phyloP scores from a whole-genome alignment of 495 filamentous ascomycete genomes.

The Neurospora intermedia region DNA sequence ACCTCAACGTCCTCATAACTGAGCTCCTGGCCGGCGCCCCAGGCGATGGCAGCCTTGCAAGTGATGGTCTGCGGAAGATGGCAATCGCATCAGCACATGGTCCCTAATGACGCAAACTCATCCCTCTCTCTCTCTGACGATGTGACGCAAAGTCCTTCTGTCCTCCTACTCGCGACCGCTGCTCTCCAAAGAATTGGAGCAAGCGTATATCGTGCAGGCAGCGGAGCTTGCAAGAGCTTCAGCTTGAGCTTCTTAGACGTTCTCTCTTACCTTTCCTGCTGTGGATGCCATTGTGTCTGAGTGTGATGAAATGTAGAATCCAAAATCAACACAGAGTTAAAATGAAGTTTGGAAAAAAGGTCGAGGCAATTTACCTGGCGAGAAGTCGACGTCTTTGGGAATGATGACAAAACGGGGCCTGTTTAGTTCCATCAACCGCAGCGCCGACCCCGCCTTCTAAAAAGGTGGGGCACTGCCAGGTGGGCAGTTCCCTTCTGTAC shows the following conservation, averaged over 20 bases:
- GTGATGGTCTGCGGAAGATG: slow-evolving; percentile 33
- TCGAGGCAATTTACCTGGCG: not conserved
- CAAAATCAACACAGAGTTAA: not conserved
- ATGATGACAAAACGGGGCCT: slow-evolving; percentile 1
- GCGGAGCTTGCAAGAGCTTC: slow-evolving; percentile 1
- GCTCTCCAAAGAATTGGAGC: not conserved
- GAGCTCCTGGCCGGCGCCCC: slow-evolving; percentile 86
- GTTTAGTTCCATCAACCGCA: not conserved
- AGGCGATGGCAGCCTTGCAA: slow-evolving; percentile 85
- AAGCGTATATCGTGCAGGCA: not conserved
- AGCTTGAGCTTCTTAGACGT: not conserved
- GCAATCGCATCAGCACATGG: not conserved
- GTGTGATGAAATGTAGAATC: not conserved
- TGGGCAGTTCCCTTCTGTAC: not conserved
- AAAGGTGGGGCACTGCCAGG: slow-evolving; percentile 13
- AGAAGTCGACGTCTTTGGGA: not conserved
- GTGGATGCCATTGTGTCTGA: slow-evolving; percentile 33
- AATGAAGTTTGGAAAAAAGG: not conserved
- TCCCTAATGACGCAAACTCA: not conserved
- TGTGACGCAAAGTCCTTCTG: not conserved
- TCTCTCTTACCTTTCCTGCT: slow-evolving; percentile 35
- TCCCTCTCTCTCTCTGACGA: not conserved
- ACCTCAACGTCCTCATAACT: slow-evolving; percentile 89
- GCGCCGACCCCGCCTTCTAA: slow-evolving; percentile 7
- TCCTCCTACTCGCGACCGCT: not conserved